These are phyloP conservation scores for Microdochium bolleyi DNA, from an alignment of 2,329 filamentous ascomycete species.

Conservation along the genomic window DNA sequence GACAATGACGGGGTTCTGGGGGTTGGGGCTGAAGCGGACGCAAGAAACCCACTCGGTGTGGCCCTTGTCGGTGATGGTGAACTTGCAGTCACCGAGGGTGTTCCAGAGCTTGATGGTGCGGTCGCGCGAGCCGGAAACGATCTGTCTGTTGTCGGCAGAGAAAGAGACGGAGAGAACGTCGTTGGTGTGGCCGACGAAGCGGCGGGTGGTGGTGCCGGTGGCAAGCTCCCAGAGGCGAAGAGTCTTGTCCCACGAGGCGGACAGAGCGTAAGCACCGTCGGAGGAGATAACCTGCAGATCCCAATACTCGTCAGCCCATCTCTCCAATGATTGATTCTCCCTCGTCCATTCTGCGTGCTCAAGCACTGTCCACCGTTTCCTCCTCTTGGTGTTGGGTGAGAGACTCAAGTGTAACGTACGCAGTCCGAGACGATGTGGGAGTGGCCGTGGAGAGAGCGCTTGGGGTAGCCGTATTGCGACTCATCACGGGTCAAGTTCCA, in stretches of 20 bases:
- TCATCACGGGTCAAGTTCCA: conserved; percentile 99
- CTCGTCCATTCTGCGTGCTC: conserved; percentile 4
- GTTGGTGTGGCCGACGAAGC: conserved; percentile 98
- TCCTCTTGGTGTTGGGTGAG: conserved; percentile 1
- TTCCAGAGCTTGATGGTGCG: conserved; percentile 99
- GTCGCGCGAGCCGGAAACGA: conserved; percentile 97
- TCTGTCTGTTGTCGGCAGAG: conserved; percentile 99
- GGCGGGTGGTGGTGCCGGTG: conserved; percentile 92
- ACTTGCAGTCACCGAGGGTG: conserved; percentile 99
- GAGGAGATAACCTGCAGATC: conserved; percentile 85
- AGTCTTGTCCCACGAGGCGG: conserved; percentile 99
- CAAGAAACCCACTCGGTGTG: conserved; percentile 99
- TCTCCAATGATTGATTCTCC: conserved; percentile 6
- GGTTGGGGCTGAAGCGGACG: conserved; percentile 99
- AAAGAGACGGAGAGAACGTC: conserved; percentile 99
- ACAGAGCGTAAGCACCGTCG: conserved; percentile 97
- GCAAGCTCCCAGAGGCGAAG: conserved; percentile 99
- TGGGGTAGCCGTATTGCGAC: conserved; percentile 96
- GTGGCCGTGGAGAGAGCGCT: conserved; percentile 97
- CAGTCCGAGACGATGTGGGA: conserved; percentile 99
- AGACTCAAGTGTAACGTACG: conserved; percentile 53
- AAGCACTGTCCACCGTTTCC: neutral
- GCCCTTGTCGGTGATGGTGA: conserved; percentile 99
- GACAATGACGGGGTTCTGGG: conserved; percentile 99
- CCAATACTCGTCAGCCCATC: conserved; percentile 19